Conservation (phyloP, 2,329 filamentous ascomycete genomes). For the Venturia asperata region DNA sequence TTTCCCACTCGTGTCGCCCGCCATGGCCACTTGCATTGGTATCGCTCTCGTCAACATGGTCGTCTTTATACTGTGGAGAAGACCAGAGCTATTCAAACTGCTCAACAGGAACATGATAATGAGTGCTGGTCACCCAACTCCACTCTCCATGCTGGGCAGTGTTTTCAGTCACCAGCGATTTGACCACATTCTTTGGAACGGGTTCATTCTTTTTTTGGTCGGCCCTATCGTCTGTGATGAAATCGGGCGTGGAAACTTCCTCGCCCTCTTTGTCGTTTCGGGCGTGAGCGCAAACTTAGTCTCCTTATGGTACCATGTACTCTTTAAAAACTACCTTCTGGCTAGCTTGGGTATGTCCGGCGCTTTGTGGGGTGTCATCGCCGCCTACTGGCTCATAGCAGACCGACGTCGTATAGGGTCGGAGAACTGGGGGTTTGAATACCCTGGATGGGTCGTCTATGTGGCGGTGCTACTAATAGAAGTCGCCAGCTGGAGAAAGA, state of each 20-base stretch:
- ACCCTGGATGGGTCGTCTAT: neutral
- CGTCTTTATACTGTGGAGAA: constrained; percentile 50
- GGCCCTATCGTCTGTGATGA: constrained; percentile 44
- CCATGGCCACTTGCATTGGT: constrained; percentile 50
- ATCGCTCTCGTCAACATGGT: constrained; percentile 49
- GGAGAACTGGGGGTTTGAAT: constrained; percentile 4
- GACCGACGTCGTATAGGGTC: neutral
- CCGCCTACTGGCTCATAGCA: constrained; percentile 37
- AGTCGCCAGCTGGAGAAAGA: neutral
- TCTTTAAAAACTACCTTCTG: constrained; percentile 37
- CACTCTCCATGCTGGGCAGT: constrained; percentile 49
- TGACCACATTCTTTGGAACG: neutral
- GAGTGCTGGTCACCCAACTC: constrained; percentile 51
- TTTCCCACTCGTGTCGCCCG: constrained; percentile 45
- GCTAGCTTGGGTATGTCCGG: constrained; percentile 62
- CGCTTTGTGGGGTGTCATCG: constrained; percentile 53
- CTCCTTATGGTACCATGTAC: constrained; percentile 45
- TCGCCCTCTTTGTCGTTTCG: constrained; percentile 57
- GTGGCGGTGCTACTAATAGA: neutral
- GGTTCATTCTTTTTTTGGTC: neutral
- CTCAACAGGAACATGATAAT: constrained; percentile 38
- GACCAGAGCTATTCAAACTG: constrained; percentile 51
- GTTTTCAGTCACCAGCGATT: constrained; percentile 53
- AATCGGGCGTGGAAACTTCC: constrained; percentile 59
- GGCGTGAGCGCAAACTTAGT: constrained; percentile 53